phyloP scores from a whole-genome alignment of 78 protist genomes.

The Chrysochromulina tobinii region DNA sequence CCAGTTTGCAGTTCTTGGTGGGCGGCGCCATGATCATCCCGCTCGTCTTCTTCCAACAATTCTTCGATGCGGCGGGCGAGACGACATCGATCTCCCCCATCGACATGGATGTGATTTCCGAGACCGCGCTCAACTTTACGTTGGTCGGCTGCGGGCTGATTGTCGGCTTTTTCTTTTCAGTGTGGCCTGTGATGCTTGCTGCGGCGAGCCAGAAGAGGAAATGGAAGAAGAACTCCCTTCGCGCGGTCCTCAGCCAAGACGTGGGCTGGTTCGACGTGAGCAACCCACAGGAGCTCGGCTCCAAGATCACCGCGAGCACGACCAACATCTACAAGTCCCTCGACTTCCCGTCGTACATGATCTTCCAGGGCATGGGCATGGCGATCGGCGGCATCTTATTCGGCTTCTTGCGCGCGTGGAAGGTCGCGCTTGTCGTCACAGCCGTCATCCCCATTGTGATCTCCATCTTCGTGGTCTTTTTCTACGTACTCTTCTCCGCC shows the following conservation, averaged over 20 bases:
- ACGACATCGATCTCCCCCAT: too few relatives aligned
- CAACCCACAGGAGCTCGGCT: background rate
- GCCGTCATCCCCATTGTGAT: background rate
- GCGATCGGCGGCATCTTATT: too few relatives aligned
- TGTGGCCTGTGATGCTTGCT: too few relatives aligned
- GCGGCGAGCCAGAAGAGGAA: background rate
- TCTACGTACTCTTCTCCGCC: background rate
- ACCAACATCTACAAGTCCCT: background rate
- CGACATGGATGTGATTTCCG: too few relatives aligned
- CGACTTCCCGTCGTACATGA: background rate
- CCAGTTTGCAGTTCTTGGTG: too few relatives aligned
- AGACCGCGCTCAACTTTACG: too few relatives aligned
- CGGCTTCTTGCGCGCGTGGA: background rate
- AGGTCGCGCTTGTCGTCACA: background rate
- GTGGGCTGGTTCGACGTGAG: background rate
- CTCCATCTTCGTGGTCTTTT: background rate
- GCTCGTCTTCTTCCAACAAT: too few relatives aligned
- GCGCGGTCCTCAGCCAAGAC: slow-evolving; percentile 7
- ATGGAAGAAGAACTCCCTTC: background rate
- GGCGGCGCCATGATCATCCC: too few relatives aligned
- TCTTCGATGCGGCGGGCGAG: too few relatives aligned
- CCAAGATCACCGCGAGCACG: background rate
- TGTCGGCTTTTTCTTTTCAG: too few relatives aligned
- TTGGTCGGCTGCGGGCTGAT: too few relatives aligned
- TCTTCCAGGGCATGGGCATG: too few relatives aligned